Percentiles rank a stretch among this genome's conserved stretches.
Conservation (phyloP, 1,139 yeast species). For the Yamadazyma pseudoaaseri region DNA sequence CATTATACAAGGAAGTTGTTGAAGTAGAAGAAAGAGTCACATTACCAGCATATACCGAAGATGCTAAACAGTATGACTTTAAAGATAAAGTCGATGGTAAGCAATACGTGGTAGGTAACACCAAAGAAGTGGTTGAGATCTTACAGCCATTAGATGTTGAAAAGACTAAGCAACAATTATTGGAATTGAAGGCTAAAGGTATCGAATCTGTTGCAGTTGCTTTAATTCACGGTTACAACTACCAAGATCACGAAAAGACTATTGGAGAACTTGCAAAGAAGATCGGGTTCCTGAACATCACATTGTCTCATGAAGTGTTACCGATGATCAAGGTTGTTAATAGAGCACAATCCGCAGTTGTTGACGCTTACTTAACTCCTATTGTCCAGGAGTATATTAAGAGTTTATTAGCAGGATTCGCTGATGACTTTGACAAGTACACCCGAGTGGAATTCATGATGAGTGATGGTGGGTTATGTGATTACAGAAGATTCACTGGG, state of each 20-base stretch:
- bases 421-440: constrained; percentile 34
- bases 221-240: constrained; percentile 68
- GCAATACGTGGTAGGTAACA: constrained; percentile 43
- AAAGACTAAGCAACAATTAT: constrained; percentile 22
- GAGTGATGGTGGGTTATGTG: constrained; percentile 57
- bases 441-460: constrained; percentile 51
- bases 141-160: constrained; percentile 46
- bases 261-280: constrained; percentile 57
- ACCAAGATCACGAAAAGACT: constrained; percentile 58
- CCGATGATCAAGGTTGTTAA: constrained; percentile 77
- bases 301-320: constrained; percentile 64
- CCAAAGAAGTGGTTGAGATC: constrained; percentile 64
- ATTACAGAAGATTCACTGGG: constrained; percentile 49
- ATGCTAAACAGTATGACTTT: constrained; percentile 36
- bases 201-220: constrained; percentile 67
- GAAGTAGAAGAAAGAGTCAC: constrained; percentile 76
- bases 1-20: constrained; percentile 60
- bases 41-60: constrained; percentile 62
- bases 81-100: constrained; percentile 15
- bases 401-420: constrained; percentile 61
- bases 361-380: constrained; percentile 79
- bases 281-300: constrained; percentile 55
- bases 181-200: constrained; percentile 50
- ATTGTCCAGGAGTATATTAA: constrained; percentile 61
- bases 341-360: constrained; percentile 70